Percentiles rank a stretch among this genome's conserved stretches.
Conservation (phyloP, 2,329 filamentous ascomycete genomes). For the Xylaria sp. region DNA sequence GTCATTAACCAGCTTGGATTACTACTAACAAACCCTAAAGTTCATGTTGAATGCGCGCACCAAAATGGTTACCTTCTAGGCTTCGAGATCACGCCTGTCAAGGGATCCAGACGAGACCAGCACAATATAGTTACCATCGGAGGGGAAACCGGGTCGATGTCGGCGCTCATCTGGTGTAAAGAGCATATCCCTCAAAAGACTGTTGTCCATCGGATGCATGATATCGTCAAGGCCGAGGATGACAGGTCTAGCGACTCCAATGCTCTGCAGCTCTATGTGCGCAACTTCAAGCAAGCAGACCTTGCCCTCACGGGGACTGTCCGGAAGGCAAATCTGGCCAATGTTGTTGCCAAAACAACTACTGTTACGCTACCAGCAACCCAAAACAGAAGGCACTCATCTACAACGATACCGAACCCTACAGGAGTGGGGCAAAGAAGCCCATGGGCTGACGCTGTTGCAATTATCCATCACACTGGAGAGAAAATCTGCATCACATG, state of each 20-base stretch:
- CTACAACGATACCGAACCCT: constrained; percentile 48
- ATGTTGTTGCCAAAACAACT: constrained; percentile 63
- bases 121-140: constrained; percentile 80
- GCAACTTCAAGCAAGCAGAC: constrained; percentile 94
- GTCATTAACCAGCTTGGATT: constrained; percentile 37
- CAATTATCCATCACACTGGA: constrained; percentile 45
- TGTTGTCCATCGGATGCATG: constrained; percentile 78
- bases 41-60: constrained; percentile 91
- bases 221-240: constrained; percentile 65
- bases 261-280: constrained; percentile 84
- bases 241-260: constrained; percentile 49
- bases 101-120: constrained; percentile 83
- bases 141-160: constrained; percentile 80
- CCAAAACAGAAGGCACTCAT: constrained; percentile 61
- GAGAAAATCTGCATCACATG: constrained; percentile 68
- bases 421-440: constrained; percentile 30
- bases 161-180: constrained; percentile 89
- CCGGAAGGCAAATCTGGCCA: constrained; percentile 83
- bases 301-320: constrained; percentile 88
- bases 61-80: constrained; percentile 82
- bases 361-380: constrained; percentile 48
- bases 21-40: constrained; percentile 48
- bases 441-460: constrained; percentile 34
- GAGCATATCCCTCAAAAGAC: constrained; percentile 78
- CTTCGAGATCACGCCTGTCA: constrained; percentile 89